Evolutionary conservation across 106 monocot genomes (phyloP).

Genomic region (Acorus gramineus): DNA sequence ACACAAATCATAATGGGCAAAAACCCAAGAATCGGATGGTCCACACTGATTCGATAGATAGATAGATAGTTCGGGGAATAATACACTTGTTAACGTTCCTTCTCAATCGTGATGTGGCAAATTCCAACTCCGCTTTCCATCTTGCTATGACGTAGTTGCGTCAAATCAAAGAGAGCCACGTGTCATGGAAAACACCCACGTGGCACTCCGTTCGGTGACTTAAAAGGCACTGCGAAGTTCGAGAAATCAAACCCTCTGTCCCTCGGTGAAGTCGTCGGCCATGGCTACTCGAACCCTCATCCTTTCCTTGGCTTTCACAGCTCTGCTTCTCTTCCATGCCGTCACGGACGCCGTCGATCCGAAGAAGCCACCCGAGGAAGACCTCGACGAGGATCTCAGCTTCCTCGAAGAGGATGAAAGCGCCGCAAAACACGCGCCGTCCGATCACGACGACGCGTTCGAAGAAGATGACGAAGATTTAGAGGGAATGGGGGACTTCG

Average conservation of each 20-base stretch:
- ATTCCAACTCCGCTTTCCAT: too few relatives aligned
- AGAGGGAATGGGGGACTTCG: slow-evolving; percentile 11
- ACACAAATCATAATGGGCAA: too few relatives aligned
- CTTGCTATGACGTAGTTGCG: too few relatives aligned
- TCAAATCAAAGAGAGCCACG: too few relatives aligned
- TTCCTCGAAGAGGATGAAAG: slow-evolving; percentile 48
- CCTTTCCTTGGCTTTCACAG: slow-evolving; percentile 18
- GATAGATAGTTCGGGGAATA: too few relatives aligned
- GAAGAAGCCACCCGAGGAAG: slow-evolving; percentile 1
- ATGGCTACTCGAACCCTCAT: slow-evolving; percentile 30
- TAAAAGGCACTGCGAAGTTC: not conserved
- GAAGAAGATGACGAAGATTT: slow-evolving; percentile 2
- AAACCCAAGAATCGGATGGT: too few relatives aligned
- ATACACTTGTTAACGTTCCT: too few relatives aligned
- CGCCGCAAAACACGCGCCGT: not conserved
- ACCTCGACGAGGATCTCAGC: slow-evolving; percentile 56
- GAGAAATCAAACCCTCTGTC: not conserved
- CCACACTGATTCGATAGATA: too few relatives aligned
- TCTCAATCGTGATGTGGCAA: too few relatives aligned
- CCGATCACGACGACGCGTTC: slow-evolving; percentile 14
- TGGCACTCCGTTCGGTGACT: too few relatives aligned
- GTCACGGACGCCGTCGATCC: slow-evolving; percentile 10
- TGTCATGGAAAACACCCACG: too few relatives aligned
- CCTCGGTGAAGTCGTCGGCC: not conserved
- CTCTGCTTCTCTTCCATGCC: slow-evolving; percentile 7